A percentile compares a stretch with the other conserved stretches of the same genome.
Evolutionary conservation across 2,329 filamentous ascomycete species (phyloP).

Genomic region (Diaporthe velutina): DNA sequence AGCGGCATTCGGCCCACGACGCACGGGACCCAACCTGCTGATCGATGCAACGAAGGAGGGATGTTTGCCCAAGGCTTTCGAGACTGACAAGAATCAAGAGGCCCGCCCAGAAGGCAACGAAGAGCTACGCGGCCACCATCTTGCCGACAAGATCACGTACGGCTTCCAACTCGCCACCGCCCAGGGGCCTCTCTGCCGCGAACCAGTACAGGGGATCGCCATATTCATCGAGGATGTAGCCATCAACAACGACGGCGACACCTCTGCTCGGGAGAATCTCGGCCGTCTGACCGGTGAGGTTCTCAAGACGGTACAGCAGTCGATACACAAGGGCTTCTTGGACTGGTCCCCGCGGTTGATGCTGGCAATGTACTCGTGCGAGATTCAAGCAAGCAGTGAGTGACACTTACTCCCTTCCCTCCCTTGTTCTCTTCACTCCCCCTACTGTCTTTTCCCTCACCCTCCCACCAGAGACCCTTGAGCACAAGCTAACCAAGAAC

Average conservation of each 20-base stretch:
- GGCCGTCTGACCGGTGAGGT: conserved; percentile 92
- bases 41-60: conserved; percentile 83
- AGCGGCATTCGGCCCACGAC: conserved; percentile 87
- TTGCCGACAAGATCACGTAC: conserved; percentile 91
- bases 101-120: conserved; percentile 58
- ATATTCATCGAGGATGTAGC: conserved; percentile 88
- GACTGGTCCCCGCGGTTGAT: conserved; percentile 97
- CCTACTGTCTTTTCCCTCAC: no score
- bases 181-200: conserved; percentile 91
- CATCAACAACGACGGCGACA: conserved; percentile 65
- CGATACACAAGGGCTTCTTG: conserved; percentile 87
- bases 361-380: conserved; percentile 97
- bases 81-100: conserved; percentile 49
- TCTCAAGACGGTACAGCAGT: conserved; percentile 87
- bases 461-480: neutral
- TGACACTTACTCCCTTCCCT: conserved; percentile 38
- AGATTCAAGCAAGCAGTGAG: conserved; percentile 93
- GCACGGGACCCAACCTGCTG: conserved; percentile 89
- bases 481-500: conserved; percentile 37
- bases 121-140: conserved; percentile 72
- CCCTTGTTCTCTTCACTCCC: no score
- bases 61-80: conserved; percentile 79
- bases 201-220: conserved; percentile 93
- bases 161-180: conserved; percentile 93
- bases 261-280: conserved; percentile 74